Evolutionary conservation across 495 filamentous ascomycete genomes (phyloP).

Genomic region (Lasiosphaeria miniovina): DNA sequence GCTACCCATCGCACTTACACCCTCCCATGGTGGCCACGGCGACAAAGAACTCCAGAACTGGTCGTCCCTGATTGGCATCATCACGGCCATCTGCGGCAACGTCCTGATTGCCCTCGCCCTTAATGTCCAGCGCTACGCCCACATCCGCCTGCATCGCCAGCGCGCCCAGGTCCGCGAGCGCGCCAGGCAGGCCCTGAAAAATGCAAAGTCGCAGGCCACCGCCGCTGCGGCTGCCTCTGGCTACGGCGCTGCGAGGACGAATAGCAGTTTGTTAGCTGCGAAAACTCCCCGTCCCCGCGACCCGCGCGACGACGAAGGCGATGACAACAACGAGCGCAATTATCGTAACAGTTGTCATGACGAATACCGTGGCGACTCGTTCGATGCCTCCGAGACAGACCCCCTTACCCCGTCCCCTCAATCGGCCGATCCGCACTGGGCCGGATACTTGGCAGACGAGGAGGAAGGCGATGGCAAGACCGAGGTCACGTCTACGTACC

Average conservation of each 20-base stretch:
- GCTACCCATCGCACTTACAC: neutral
- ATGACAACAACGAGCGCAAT: constrained; percentile 15
- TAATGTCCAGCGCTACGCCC: constrained; percentile 94
- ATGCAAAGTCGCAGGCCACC: constrained; percentile 23
- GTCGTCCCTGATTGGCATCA: constrained; percentile 91
- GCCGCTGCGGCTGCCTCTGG: constrained; percentile 21
- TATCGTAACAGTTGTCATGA: too few species aligned
- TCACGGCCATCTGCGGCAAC: constrained; percentile 88
- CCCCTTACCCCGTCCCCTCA: constrained; percentile 47
- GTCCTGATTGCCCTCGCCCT: constrained; percentile 91
- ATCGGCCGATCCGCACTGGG: constrained; percentile 41
- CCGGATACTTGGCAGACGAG: constrained; percentile 31
- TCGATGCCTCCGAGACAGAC: constrained; percentile 42
- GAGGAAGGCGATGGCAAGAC: constrained; percentile 23
- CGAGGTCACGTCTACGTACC: constrained; percentile 53
- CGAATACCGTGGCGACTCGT: neutral
- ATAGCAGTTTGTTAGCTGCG: constrained; percentile 28
- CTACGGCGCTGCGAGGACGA: constrained; percentile 21
- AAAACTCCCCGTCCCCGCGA: constrained; percentile 28
- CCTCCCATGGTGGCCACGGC: constrained; percentile 29
- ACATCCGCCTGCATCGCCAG: constrained; percentile 65
- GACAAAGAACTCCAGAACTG: constrained; percentile 62
- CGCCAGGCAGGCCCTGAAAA: constrained; percentile 46
- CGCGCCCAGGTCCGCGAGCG: constrained; percentile 43
- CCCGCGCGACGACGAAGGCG: constrained; percentile 25